These are phyloP conservation scores for Melocanna baccifera DNA, from an alignment of 176 grass and related monocot species.

Conservation along the genomic window DNA sequence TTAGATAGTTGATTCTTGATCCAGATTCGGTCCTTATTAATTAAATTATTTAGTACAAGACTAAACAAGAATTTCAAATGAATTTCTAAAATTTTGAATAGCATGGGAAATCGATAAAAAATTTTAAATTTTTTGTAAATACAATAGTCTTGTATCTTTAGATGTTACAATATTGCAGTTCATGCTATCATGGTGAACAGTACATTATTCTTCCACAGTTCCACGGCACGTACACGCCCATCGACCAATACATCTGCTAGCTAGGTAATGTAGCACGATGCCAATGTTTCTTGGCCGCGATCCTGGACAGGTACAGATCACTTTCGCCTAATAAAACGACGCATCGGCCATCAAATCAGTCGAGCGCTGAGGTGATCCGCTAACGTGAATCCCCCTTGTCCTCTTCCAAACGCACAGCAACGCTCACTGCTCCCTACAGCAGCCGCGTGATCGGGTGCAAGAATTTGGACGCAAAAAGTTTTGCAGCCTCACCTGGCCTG, in stretches of 20 bases:
- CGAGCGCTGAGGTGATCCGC: not conserved
- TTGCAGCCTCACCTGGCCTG: not conserved
- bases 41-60: too few species aligned
- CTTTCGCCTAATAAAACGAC: not conserved
- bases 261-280: not conserved
- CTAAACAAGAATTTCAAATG: too few species aligned
- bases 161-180: too few species aligned
- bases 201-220: too few species aligned
- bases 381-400: not conserved
- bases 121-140: too few species aligned
- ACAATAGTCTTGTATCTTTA: too few species aligned
- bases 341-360: too few species aligned
- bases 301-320: not conserved
- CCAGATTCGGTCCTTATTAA: too few species aligned
- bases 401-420: not conserved
- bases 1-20: too few species aligned
- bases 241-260: not conserved
- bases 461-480: not conserved
- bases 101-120: too few species aligned
- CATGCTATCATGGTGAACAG: not conserved
- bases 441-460: not conserved
- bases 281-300: not conserved
- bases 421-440: not conserved
- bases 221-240: too few species aligned
- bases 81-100: too few species aligned